A percentile compares a stretch with the other conserved stretches of the same genome.
These are phyloP conservation scores for Eremomyces bilateralis DNA, from an alignment of 495 filamentous ascomycete genomes.

Conservation along the genomic window DNA sequence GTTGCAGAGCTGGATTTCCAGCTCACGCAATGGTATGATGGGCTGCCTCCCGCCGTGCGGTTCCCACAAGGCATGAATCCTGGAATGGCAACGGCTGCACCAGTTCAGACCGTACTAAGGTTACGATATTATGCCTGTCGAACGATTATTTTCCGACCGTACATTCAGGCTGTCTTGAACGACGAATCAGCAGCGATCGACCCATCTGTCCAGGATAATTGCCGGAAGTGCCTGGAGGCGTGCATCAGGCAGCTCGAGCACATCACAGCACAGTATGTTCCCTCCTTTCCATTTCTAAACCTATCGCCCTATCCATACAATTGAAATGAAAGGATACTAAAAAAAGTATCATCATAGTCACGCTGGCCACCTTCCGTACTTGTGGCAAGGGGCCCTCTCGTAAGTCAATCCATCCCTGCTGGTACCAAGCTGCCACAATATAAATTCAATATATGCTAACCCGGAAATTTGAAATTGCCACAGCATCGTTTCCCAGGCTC, in stretches of 20 bases:
- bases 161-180: constrained; percentile 58
- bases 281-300: too few species aligned
- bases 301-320: too few species aligned
- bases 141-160: constrained; percentile 68
- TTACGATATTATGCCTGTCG: constrained; percentile 66
- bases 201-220: constrained; percentile 48
- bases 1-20: constrained; percentile 65
- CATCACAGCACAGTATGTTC: constrained; percentile 53
- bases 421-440: neutral
- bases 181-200: constrained; percentile 52
- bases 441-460: constrained; percentile 1
- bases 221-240: constrained; percentile 62
- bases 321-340: too few species aligned
- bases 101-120: constrained; percentile 57
- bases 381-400: constrained; percentile 66
- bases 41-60: constrained; percentile 45
- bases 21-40: constrained; percentile 67
- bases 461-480: too few species aligned
- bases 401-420: constrained; percentile 4
- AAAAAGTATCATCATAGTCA: constrained; percentile 36
- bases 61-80: constrained; percentile 47
- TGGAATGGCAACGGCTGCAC: constrained; percentile 42
- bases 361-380: constrained; percentile 68
- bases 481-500: constrained; percentile 50
- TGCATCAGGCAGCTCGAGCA: constrained; percentile 61